Base-by-base conservation (phyloP, 345 rosid genomes). In the Angophora floribunda region DNA sequence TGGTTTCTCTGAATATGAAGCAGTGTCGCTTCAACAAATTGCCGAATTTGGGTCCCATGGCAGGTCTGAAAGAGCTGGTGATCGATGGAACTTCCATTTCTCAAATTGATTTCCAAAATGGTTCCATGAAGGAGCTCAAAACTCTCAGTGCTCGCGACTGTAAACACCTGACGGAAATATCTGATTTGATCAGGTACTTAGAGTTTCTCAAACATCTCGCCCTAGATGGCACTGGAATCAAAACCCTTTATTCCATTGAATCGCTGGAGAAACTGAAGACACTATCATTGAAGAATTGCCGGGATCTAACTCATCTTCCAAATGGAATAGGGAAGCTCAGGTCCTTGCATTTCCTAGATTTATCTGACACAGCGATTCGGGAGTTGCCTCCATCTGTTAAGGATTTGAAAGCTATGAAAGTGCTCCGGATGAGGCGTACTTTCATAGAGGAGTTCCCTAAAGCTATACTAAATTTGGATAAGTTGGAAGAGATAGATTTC, bases 21-120 rank as follows among this genome's bases (percentile, higher is more conserved):
- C 2, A 16, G 1, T 87, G 79, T 47, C 7, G 0, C 7, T 9
- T 87, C 6, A 0, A 0, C 15, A 0, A 26, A 17, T 9, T 80
- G 41, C 86, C 89, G 6, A 44, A 87, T 45, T 41, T 87, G 11
- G 11, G 51, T 36, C 11, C 4, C 41, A 13, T 70, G 59, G 3
- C 0, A 9, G 1, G 9, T 2, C 28, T 87, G 84, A 7, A 7
- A 24, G 88, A 87, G 85, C 88, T 87, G 30, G 30, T n/a, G 8
- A 12, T 87, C 4, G 88, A 87, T 19, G 85, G 57, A 13, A 63
- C 57, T 24, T 3, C 8, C 7, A 30, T 87, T 13, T 4, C 67
- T 61, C 8, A 1, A 4, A 61, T 61, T 11, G 0, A 12, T 1
- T 2, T 61, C 67, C 16, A 16, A 63, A 21, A 3, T 32, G 52